Evolutionary conservation across 2,329 filamentous ascomycete genomes (phyloP).

Genomic region (Neonectria coccinea): DNA sequence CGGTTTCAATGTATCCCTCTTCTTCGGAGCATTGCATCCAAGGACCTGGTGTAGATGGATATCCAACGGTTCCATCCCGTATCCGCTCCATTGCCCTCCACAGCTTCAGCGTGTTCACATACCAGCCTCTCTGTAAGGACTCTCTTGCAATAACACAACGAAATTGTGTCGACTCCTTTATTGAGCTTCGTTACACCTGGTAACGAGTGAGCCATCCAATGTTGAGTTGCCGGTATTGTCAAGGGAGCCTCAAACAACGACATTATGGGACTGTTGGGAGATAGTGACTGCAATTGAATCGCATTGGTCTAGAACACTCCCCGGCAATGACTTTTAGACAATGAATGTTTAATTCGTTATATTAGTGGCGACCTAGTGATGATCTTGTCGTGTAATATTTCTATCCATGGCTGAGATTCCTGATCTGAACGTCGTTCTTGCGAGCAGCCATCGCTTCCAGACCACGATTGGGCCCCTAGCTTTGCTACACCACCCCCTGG

Average conservation of each 20-base stretch:
- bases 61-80: constrained; percentile 3
- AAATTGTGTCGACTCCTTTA: constrained; percentile 4
- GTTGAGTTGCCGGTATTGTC: constrained; percentile 6
- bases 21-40: not conserved
- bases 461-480: not conserved
- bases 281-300: not conserved
- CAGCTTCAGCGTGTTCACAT: constrained; percentile 12
- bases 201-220: not conserved
- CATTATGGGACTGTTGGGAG: not conserved
- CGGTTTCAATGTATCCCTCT: constrained; percentile 11
- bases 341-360: not conserved
- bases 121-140: constrained; percentile 3
- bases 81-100: constrained; percentile 10
- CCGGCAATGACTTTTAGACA: not conserved
- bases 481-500: not conserved
- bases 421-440: not conserved
- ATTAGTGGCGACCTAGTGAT: constrained; percentile 7
- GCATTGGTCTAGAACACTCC: constrained; percentile 1
- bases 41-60: not conserved
- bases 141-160: not conserved
- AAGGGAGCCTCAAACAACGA: constrained; percentile 5
- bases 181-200: not conserved
- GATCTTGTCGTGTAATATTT: constrained; percentile 6
- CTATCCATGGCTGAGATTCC: not conserved
- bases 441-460: not conserved